phyloP scores from a whole-genome alignment of 768 basidiomycete species.

The Pleurotus eryngii region DNA sequence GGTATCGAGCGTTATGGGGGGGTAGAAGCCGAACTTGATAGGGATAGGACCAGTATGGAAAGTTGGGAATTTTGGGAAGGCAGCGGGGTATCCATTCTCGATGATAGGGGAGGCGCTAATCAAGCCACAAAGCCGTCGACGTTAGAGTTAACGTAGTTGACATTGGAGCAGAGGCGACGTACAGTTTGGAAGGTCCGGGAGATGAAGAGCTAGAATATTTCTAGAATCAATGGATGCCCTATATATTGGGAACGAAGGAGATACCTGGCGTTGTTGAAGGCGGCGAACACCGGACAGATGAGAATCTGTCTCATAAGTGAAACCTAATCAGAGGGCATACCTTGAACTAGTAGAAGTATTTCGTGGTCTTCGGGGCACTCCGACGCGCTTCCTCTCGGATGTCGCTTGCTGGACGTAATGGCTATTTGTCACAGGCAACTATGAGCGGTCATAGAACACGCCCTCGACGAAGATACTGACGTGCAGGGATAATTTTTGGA shows the following conservation, averaged over 20 bases:
- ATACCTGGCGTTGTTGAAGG: conserved; percentile 21
- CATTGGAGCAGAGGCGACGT: conserved; percentile 19
- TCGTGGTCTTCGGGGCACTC: conserved; percentile 54
- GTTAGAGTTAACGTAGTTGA: not conserved
- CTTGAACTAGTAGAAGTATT: conserved; percentile 49
- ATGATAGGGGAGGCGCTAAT: conserved; percentile 27
- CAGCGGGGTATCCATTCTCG: conserved; percentile 23
- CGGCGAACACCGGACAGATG: not conserved
- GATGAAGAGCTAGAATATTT: conserved; percentile 27
- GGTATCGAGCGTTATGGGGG: conserved; percentile 53
- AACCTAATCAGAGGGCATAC: conserved; percentile 29
- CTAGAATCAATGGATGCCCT: conserved; percentile 17
- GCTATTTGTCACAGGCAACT: conserved; percentile 31
- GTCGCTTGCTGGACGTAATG: conserved; percentile 84
- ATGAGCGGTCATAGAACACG: conserved; percentile 3
- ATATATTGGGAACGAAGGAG: not conserved
- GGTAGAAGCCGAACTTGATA: conserved; percentile 48
- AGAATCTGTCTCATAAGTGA: conserved; percentile 1
- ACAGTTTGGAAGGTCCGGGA: conserved; percentile 37
- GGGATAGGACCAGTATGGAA: conserved; percentile 33
- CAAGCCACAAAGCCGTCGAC: conserved; percentile 18
- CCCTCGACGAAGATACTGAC: conserved; percentile 42
- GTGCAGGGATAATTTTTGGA: conserved; percentile 92
- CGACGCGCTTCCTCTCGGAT: conserved; percentile 75
- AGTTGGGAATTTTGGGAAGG: conserved; percentile 16